phyloP scores from a whole-genome alignment of 1,139 yeast genomes.

The Kurtzmaniella quercitrusa region DNA sequence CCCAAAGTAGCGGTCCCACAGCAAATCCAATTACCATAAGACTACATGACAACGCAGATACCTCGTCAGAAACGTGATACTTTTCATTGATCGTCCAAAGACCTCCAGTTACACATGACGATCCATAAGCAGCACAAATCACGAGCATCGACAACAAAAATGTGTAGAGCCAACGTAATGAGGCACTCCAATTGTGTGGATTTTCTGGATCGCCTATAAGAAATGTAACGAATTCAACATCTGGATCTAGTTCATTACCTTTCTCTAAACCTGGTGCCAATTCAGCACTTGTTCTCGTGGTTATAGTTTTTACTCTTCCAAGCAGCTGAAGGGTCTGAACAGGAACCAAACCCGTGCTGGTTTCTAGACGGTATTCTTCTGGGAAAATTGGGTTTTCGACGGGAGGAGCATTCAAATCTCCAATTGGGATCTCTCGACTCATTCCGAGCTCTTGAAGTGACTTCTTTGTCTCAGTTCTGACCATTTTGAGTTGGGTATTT shows the following conservation, averaged over 20 bases:
- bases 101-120: conserved; percentile 87
- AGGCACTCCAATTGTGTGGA: conserved; percentile 76
- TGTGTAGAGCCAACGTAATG: conserved; percentile 64
- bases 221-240: conserved; percentile 79
- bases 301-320: conserved; percentile 49
- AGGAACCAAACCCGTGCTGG: conserved; percentile 82
- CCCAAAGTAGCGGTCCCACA: conserved; percentile 86
- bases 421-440: conserved; percentile 44
- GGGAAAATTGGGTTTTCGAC: conserved; percentile 72
- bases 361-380: conserved; percentile 85
- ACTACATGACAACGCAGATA: conserved; percentile 74
- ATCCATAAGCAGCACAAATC: conserved; percentile 85
- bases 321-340: conserved; percentile 63
- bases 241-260: conserved; percentile 46
- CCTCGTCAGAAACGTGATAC: conserved; percentile 70
- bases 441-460: conserved; percentile 64
- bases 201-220: conserved; percentile 73
- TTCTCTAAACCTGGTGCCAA: conserved; percentile 9
- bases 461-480: conserved; percentile 63
- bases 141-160: conserved; percentile 62
- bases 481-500: conserved; percentile 9
- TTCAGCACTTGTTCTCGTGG: conserved; percentile 11
- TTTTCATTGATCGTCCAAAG: conserved; percentile 58
- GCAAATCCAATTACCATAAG: conserved; percentile 87
- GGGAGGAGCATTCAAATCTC: conserved; percentile 61